Percentiles rank a stretch among this genome's conserved stretches.
phyloP scores from a whole-genome alignment of 129 eudicot genomes.

The Scalesia atractyloides region DNA sequence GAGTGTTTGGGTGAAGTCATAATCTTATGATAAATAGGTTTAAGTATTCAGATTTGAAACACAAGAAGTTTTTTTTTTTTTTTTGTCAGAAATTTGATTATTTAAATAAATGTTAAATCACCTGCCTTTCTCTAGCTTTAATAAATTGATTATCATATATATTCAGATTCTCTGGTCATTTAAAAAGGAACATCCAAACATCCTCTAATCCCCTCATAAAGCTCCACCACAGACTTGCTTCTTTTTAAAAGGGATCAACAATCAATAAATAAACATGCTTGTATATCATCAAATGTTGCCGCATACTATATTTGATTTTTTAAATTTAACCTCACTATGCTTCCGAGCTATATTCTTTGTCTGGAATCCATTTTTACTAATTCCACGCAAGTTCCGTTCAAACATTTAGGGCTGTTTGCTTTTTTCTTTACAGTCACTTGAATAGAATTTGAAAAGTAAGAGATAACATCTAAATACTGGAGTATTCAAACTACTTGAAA shows the following conservation, averaged over 20 bases:
- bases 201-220: constrained; percentile 1
- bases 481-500: background rate
- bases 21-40: background rate
- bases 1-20: background rate
- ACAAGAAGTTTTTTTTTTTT: background rate
- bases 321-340: background rate
- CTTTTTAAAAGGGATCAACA: background rate
- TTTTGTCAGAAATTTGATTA: background rate
- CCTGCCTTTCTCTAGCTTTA: constrained; percentile 12
- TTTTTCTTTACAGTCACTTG: background rate
- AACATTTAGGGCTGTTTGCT: background rate
- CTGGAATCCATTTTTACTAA: background rate
- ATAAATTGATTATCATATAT: background rate
- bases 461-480: background rate
- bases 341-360: background rate
- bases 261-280: background rate
- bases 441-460: background rate
- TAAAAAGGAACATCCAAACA: background rate
- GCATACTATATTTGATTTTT: background rate
- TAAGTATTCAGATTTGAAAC: background rate
- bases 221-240: background rate
- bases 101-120: background rate
- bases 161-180: background rate
- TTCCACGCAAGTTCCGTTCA: background rate
- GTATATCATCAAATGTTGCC: background rate